These are phyloP conservation scores for Pleurotus platypus DNA, from an alignment of 768 basidiomycete genomes.

Conservation along the genomic window DNA sequence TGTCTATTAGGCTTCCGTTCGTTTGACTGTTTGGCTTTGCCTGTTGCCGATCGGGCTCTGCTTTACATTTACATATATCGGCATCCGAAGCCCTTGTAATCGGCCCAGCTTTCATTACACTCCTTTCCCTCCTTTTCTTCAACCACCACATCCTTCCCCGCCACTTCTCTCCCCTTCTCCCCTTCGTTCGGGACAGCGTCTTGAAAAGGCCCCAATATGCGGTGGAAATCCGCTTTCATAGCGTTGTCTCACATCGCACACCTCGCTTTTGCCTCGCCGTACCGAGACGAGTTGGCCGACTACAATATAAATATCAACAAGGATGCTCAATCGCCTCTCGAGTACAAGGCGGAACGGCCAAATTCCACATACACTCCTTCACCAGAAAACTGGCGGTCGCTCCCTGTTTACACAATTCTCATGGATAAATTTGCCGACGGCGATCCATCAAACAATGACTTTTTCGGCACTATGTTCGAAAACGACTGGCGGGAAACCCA, in stretches of 20 bases:
- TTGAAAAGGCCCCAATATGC: slow-evolving; percentile 29
- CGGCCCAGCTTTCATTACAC: too few species aligned
- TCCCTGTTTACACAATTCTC: slow-evolving; percentile 79
- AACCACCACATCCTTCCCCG: slow-evolving; percentile 11
- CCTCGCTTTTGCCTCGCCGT: slow-evolving; percentile 57
- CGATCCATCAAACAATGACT: slow-evolving; percentile 90
- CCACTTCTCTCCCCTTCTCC: slow-evolving; percentile 16
- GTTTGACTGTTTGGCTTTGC: background rate
- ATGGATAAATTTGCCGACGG: slow-evolving; percentile 95
- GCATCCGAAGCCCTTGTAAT: too few species aligned
- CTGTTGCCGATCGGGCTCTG: slow-evolving; percentile 2
- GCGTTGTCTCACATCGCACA: slow-evolving; percentile 33
- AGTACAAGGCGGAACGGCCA: slow-evolving; percentile 61
- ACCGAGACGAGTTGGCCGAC: slow-evolving; percentile 56
- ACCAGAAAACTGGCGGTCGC: slow-evolving; percentile 80
- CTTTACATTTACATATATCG: background rate
- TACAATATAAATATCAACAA: slow-evolving; percentile 83
- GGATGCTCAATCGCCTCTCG: slow-evolving; percentile 58
- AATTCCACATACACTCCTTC: slow-evolving; percentile 73
- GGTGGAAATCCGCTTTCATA: slow-evolving; percentile 36
- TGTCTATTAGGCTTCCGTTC: too few species aligned
- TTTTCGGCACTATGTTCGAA: slow-evolving; percentile 75
- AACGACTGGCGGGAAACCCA: slow-evolving; percentile 87
- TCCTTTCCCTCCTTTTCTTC: slow-evolving; percentile 10
- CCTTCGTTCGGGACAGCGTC: slow-evolving; percentile 8